Base-by-base conservation (phyloP, 1,284 basidiomycete genomes). In the Leccinum ponderosum region DNA sequence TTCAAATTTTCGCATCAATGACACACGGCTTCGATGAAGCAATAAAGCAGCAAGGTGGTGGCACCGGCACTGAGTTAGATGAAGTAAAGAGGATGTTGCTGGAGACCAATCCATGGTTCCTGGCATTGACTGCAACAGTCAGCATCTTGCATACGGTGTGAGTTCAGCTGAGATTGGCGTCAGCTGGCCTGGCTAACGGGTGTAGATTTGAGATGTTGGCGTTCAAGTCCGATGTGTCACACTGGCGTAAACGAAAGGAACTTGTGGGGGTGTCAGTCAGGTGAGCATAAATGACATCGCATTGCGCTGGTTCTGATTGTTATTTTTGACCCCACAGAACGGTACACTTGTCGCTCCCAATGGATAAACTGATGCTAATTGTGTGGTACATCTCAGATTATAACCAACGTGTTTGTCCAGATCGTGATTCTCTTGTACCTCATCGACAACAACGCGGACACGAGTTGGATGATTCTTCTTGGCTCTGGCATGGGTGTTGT, bases 391-490 rank as follows among this genome's bases (percentile, higher is more conserved):
- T 64, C 55, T 64, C 68, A 92, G 83, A 96, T 99, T 69, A 75
- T 98, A 67, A 94, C 95, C 53, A 98, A 98, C 75, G 91, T 96
- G 64, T 87, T 98, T 71, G 92, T 96, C 6, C 95, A 97, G 80
- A 75, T 91, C 47, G 82, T 98, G 69, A 90, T 97, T 68, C 81
- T 97, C 48, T 82, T 98, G 25, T 98, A 98, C 77, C 88, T 98
- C 66, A 86, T 97, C 68, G 97, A 98, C 79, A 95, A 95, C 74
- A 94, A 92, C 68, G 90, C 95, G 63, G 92, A 98, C 73, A 98
- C 97, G 25, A 93, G 88, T 68, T 97, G 93, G 89, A 97, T 97
- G 93, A 96, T 97, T 72, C 82, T 98, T 22, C 85, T 94, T 74
- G 89, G 90, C 4, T 95, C 94, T 65, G 93, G 91, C 14, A 87